These are phyloP conservation scores for Saprolegnia parasitica DNA, from an alignment of 352 stramenopile species.

Conservation along the genomic window DNA sequence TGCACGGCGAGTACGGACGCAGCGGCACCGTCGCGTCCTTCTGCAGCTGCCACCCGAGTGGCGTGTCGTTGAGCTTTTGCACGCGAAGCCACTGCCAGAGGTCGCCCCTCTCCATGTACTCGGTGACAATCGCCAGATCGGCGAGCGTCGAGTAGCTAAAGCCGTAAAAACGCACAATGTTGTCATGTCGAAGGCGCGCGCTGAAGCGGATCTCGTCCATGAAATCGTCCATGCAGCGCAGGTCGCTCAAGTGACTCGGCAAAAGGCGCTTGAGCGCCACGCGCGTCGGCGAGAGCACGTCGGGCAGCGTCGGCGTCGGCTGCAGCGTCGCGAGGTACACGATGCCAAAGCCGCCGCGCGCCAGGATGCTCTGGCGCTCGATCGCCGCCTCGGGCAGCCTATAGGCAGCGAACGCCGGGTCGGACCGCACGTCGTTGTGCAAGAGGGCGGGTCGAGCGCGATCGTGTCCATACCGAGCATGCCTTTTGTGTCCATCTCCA, in stretches of 20 bases:
- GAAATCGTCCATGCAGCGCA: constrained; percentile 15
- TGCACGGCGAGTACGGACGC: background rate
- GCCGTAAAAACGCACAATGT: constrained; percentile 20
- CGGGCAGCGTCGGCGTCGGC: background rate
- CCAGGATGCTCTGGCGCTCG: background rate
- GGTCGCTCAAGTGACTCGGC: background rate
- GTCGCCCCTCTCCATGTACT: constrained; percentile 35
- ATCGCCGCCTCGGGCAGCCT: background rate
- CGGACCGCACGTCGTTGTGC: constrained; percentile 15
- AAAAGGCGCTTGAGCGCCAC: constrained; percentile 24
- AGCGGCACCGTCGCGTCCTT: background rate
- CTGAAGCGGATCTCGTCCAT: constrained; percentile 26
- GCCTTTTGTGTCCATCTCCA: background rate
- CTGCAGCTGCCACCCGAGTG: constrained; percentile 8
- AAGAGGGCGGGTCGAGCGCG: background rate
- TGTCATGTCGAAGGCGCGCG: background rate
- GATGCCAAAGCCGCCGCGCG: constrained; percentile 9
- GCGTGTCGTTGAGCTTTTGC: constrained; percentile 12
- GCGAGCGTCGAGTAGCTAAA: constrained; percentile 17
- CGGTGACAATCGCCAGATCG: constrained; percentile 34
- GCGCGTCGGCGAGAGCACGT: background rate
- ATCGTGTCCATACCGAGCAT: background rate
- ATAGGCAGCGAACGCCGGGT: constrained; percentile 16
- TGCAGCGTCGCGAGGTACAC: constrained; percentile 24
- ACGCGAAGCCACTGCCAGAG: constrained; percentile 30